Percentiles rank a stretch among this genome's conserved stretches.
Conservation (phyloP, 352 stramenopile genomes). For the Elongisporangium undulatum region DNA sequence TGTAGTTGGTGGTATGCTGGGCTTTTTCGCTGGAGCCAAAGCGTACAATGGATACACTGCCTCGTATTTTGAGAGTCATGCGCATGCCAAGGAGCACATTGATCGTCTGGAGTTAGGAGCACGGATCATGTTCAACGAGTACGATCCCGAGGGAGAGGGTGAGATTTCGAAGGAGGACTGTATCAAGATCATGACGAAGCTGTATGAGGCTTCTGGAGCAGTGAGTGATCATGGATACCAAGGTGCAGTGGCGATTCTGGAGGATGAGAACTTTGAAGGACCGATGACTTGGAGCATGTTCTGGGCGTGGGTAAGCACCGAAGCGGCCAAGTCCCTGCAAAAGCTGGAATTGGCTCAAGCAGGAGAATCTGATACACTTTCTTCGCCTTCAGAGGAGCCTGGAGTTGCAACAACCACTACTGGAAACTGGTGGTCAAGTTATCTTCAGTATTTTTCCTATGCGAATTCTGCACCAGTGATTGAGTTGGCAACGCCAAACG, state of each 20-base stretch:
- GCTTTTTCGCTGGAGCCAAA: slow-evolving; percentile 80
- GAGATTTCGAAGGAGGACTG: slow-evolving; percentile 70
- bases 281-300: slow-evolving; percentile 82
- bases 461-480: slow-evolving; percentile 10
- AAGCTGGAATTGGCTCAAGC: slow-evolving; percentile 31
- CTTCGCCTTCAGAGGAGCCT: neutral
- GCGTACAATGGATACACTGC: slow-evolving; percentile 68
- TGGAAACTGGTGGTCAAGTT: slow-evolving; percentile 69
- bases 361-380: neutral
- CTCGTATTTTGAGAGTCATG: slow-evolving; percentile 71
- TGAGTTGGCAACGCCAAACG: slow-evolving; percentile 5
- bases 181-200: slow-evolving; percentile 67
- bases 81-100: slow-evolving; percentile 81
- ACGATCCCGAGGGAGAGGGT: slow-evolving; percentile 52
- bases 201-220: slow-evolving; percentile 66
- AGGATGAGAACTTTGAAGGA: slow-evolving; percentile 55
- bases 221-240: slow-evolving; percentile 67
- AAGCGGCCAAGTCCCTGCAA: slow-evolving; percentile 62
- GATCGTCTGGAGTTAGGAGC: slow-evolving; percentile 78
- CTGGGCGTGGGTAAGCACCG: slow-evolving; percentile 84
- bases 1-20: slow-evolving; percentile 75
- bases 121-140: slow-evolving; percentile 82
- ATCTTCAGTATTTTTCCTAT: slow-evolving; percentile 42
- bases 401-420: slow-evolving; percentile 3
- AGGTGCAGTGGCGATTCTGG: slow-evolving; percentile 45